Conservation (phyloP, 2,329 filamentous ascomycete genomes). For the Monilinia laxa region DNA sequence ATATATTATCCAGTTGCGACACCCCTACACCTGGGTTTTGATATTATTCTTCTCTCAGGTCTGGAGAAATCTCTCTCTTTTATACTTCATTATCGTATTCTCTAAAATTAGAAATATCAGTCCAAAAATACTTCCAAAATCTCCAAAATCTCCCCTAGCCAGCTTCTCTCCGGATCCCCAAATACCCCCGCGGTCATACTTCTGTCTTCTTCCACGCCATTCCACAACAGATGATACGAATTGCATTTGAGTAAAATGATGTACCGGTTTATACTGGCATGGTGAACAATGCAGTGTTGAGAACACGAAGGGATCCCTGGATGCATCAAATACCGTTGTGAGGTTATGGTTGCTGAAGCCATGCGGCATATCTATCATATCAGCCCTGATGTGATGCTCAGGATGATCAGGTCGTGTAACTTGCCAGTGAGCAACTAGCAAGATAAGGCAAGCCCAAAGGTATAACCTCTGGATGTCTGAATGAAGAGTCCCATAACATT, state of each 20-base stretch:
- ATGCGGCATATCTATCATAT: constrained; percentile 61
- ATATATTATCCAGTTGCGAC: too few relatives aligned
- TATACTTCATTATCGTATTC: too few relatives aligned
- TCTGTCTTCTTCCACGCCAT: too few relatives aligned
- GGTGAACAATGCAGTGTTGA: constrained; percentile 51
- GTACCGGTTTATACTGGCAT: constrained; percentile 70
- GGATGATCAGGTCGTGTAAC: constrained; percentile 42
- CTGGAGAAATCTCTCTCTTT: too few relatives aligned
- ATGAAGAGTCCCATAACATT: constrained; percentile 72
- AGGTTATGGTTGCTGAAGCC: background rate
- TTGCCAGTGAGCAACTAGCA: too few relatives aligned
- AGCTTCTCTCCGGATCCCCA: too few relatives aligned
- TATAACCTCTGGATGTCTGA: constrained; percentile 72
- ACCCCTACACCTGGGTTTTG: too few relatives aligned
- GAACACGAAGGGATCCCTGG: constrained; percentile 63
- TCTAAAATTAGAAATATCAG: too few relatives aligned
- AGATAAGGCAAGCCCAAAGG: constrained; percentile 64
- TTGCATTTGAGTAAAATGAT: constrained; percentile 57
- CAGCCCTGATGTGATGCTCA: constrained; percentile 63
- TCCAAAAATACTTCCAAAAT: too few relatives aligned
- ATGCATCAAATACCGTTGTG: constrained; percentile 53
- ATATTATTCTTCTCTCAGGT: too few relatives aligned
- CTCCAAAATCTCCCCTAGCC: too few relatives aligned
- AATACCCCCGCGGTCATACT: too few relatives aligned
- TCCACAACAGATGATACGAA: constrained; percentile 59